Evolutionary conservation across 768 basidiomycete species (phyloP).

Genomic region (Boletus reticulatus): DNA sequence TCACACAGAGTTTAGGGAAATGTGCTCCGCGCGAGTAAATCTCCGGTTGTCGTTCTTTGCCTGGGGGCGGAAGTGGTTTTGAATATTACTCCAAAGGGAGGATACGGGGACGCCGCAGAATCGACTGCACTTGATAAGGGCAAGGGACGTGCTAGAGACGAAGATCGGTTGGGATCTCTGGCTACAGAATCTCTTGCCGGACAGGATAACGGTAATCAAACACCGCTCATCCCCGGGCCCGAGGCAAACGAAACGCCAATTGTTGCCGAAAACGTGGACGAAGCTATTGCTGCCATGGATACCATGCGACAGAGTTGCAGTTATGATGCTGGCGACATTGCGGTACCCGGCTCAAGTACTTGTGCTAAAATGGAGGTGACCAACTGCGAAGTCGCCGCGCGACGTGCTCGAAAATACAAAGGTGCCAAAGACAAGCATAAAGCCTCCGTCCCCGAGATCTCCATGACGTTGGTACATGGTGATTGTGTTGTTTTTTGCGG

Average conservation of each 20-base stretch:
- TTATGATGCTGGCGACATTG: neutral
- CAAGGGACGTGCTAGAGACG: constrained; percentile 7
- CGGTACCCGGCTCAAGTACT: neutral
- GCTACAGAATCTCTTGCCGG: neutral
- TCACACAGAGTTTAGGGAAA: constrained; percentile 19
- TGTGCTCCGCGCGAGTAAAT: constrained; percentile 21
- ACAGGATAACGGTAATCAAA: neutral
- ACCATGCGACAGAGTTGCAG: neutral
- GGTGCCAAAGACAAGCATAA: constrained; percentile 16
- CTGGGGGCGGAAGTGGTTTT: constrained; percentile 25
- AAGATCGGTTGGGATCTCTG: constrained; percentile 5
- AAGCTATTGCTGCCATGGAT: constrained; percentile 5
- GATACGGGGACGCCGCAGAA: constrained; percentile 14
- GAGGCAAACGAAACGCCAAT: neutral
- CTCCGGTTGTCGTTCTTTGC: constrained; percentile 23
- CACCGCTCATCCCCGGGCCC: neutral
- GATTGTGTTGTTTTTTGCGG: constrained; percentile 37
- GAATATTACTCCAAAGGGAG: constrained; percentile 23
- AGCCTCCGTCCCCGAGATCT: constrained; percentile 16
- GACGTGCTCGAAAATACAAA: constrained; percentile 15
- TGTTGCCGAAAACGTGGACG: constrained; percentile 1
- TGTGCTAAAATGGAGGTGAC: neutral
- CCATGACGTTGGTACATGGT: constrained; percentile 39
- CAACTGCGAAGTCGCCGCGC: constrained; percentile 1
- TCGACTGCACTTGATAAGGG: constrained; percentile 7